Conservation (phyloP, 148 eudicot species). For the Amaranthus palmeri region DNA sequence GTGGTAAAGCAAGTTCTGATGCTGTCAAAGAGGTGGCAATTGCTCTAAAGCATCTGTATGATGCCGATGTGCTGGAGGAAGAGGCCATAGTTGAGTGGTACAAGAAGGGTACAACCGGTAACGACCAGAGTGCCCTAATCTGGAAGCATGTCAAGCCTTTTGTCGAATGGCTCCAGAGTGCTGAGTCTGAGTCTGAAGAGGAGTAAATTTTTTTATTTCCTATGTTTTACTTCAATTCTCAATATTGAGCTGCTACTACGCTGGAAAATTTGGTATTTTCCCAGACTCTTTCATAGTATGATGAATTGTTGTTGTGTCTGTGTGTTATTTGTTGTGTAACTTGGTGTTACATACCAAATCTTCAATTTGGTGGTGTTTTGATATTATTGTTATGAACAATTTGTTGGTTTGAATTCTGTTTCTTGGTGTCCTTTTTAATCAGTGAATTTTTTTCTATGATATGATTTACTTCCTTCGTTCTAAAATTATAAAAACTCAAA, state of each 20-base stretch:
- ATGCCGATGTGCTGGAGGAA: slow-evolving; percentile 65
- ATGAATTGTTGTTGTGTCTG: neutral
- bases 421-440: too few species aligned
- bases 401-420: too few species aligned
- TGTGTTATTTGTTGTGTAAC: neutral
- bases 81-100: slow-evolving; percentile 58
- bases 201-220: slow-evolving; percentile 26
- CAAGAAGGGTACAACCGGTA: slow-evolving; percentile 45
- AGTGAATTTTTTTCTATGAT: too few species aligned
- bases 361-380: neutral
- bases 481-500: too few species aligned
- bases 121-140: slow-evolving; percentile 35
- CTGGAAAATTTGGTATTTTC: neutral
- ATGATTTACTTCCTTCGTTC: too few species aligned
- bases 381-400: neutral
- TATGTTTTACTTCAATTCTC: too few species aligned
- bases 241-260: neutral
- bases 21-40: slow-evolving; percentile 71
- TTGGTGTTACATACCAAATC: neutral
- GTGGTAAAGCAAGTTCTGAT: slow-evolving; percentile 42
- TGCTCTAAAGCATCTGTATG: slow-evolving; percentile 59
- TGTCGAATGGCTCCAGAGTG: slow-evolving; percentile 90
- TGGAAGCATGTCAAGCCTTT: slow-evolving; percentile 80
- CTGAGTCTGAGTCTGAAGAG: slow-evolving; percentile 67
- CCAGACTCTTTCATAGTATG: too few species aligned